phyloP scores from a whole-genome alignment of 1,284 basidiomycete genomes.

The Puccinia hordei region DNA sequence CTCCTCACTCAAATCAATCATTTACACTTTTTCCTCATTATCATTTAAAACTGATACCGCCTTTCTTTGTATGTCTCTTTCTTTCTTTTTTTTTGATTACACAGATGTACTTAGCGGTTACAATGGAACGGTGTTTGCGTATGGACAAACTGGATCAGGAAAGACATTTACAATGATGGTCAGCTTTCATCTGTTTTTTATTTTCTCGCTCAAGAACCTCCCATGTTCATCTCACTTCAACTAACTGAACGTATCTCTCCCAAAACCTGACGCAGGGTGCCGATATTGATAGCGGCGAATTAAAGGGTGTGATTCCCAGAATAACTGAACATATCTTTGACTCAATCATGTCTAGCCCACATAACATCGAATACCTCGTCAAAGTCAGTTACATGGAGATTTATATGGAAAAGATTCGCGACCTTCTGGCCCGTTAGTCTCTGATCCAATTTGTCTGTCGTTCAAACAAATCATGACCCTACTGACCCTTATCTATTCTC shows the following conservation, averaged over 20 bases:
- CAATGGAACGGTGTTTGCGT: conserved; percentile 97
- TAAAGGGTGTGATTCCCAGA: conserved; percentile 95
- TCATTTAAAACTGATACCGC: too few relatives aligned
- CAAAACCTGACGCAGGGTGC: conserved; percentile 69
- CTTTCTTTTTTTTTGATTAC: neutral
- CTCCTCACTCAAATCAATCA: too few relatives aligned
- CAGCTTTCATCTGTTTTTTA: conserved; percentile 33
- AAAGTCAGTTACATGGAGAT: conserved; percentile 99
- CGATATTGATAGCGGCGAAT: conserved; percentile 86
- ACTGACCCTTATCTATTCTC: neutral
- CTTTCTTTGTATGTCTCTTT: too few relatives aligned
- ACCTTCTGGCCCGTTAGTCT: conserved; percentile 86
- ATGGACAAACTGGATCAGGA: conserved; percentile 97
- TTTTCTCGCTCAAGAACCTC: neutral
- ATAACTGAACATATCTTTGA: conserved; percentile 99
- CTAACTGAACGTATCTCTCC: too few relatives aligned
- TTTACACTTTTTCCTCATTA: neutral
- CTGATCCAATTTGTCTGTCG: neutral
- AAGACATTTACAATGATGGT: conserved; percentile 93
- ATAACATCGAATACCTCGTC: conserved; percentile 94
- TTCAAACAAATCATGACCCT: neutral
- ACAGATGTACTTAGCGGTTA: conserved; percentile 97
- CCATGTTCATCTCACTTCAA: conserved; percentile 59
- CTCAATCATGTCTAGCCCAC: conserved; percentile 91
- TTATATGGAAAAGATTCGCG: conserved; percentile 94